Conservation (phyloP, 805 yeast species). For the Maudiozyma turicensis region DNA sequence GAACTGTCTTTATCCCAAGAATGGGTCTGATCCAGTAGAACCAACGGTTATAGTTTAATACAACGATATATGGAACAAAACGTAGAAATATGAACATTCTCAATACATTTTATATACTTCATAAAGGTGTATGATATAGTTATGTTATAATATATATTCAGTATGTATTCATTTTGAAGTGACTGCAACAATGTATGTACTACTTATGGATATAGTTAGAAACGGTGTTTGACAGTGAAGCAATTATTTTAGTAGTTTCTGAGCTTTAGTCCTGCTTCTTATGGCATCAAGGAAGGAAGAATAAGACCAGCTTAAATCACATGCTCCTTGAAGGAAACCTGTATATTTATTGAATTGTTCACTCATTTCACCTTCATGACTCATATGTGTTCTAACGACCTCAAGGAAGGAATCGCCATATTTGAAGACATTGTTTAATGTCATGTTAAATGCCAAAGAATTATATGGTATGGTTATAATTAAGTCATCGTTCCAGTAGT, state of each 20-base stretch:
- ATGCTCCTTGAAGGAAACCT: slow-evolving; percentile 86
- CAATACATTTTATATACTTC: too few relatives aligned
- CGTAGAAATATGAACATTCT: too few relatives aligned
- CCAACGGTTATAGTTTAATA: too few relatives aligned
- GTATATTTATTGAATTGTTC: slow-evolving; percentile 78
- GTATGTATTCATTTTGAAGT: too few relatives aligned
- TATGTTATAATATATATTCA: too few relatives aligned
- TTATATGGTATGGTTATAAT: slow-evolving; percentile 14
- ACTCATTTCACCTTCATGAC: slow-evolving; percentile 60
- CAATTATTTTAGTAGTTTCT: not conserved
- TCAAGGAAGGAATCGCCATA: slow-evolving; percentile 61
- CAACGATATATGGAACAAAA: too few relatives aligned
- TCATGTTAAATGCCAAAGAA: slow-evolving; percentile 35
- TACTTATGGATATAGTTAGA: not conserved
- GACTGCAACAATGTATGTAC: too few relatives aligned
- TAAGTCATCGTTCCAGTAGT: not conserved
- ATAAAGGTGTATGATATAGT: too few relatives aligned
- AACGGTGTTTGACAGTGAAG: not conserved
- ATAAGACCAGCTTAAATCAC: slow-evolving; percentile 84
- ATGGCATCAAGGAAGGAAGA: slow-evolving; percentile 64
- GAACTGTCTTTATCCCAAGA: slow-evolving; percentile 3
- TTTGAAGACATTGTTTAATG: slow-evolving; percentile 38
- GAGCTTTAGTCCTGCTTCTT: slow-evolving; percentile 43
- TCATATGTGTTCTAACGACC: slow-evolving; percentile 49
- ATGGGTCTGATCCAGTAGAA: not conserved